Percentiles rank a stretch among this genome's conserved stretches.
Evolutionary conservation across 345 rosid species (phyloP).

Genomic region (Ceriops tagal): DNA sequence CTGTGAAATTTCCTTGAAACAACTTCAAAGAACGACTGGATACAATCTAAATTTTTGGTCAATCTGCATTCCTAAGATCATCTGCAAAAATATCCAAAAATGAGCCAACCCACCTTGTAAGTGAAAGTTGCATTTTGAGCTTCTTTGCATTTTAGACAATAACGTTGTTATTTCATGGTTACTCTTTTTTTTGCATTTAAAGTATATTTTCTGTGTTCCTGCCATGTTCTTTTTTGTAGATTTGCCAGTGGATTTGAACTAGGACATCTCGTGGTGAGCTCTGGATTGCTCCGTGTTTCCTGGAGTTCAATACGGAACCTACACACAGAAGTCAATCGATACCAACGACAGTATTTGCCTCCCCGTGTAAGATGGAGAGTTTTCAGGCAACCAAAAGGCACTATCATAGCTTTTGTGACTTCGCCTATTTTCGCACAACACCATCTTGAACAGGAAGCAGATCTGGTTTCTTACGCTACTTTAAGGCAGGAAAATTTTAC

Average conservation of each 20-base stretch:
- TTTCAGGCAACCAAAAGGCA: constrained; percentile 9
- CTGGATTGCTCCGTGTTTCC: constrained; percentile 42
- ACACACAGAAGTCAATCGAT: constrained; percentile 8
- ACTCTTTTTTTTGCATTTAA: too few species aligned
- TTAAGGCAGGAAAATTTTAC: constrained; percentile 7
- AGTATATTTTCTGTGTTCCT: too few species aligned
- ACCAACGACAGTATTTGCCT: constrained; percentile 9
- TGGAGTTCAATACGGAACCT: constrained; percentile 36
- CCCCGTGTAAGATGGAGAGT: constrained; percentile 15
- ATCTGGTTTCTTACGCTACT: constrained; percentile 30
- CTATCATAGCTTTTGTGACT: constrained; percentile 40
- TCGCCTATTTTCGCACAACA: constrained; percentile 21
- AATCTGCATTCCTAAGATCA: neutral
- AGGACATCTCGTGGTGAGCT: constrained; percentile 45
- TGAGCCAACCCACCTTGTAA: neutral
- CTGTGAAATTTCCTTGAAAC: too few species aligned
- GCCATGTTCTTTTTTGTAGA: constrained; percentile 21
- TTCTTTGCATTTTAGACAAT: too few species aligned
- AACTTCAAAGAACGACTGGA: too few species aligned
- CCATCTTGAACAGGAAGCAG: constrained; percentile 20
- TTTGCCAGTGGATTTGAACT: constrained; percentile 35
- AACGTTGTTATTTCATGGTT: too few species aligned
- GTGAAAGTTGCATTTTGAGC: neutral
- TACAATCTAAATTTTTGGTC: neutral
- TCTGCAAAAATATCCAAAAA: neutral